A percentile compares a stretch with the other conserved stretches of the same genome.
Conservation (phyloP, 441 rosid species). For the Viola pubescens region DNA sequence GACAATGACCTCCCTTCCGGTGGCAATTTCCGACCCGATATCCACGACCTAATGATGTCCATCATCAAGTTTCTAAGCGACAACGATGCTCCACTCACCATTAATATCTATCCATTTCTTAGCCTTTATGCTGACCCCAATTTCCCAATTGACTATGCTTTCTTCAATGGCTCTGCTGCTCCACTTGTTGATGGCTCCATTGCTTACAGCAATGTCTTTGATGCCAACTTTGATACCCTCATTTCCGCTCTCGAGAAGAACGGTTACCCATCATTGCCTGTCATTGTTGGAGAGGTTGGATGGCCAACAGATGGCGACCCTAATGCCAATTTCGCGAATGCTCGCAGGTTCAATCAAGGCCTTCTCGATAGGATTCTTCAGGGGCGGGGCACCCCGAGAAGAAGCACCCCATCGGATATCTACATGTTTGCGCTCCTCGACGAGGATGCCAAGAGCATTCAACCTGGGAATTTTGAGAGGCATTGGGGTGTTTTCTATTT, state of each 20-base stretch:
- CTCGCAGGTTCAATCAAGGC: constrained; percentile 66
- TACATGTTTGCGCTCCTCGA: constrained; percentile 62
- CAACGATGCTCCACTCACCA: constrained; percentile 40
- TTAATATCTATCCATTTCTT: constrained; percentile 80
- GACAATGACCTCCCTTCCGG: constrained; percentile 52
- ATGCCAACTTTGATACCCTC: constrained; percentile 73
- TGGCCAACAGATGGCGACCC: constrained; percentile 79
- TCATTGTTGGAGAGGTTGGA: constrained; percentile 77
- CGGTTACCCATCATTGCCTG: constrained; percentile 49
- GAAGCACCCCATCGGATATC: constrained; percentile 45
- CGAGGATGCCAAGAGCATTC: constrained; percentile 55
- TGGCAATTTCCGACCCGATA: constrained; percentile 62
- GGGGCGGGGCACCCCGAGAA: constrained; percentile 60
- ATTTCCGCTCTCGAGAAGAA: constrained; percentile 64
- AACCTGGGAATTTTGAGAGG: constrained; percentile 67
- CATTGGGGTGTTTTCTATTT: constrained; percentile 74
- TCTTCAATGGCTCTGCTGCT: constrained; percentile 43
- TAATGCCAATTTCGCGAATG: constrained; percentile 38
- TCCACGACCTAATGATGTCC: constrained; percentile 44
- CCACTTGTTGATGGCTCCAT: constrained; percentile 69
- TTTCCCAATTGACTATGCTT: constrained; percentile 67
- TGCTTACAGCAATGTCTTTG: constrained; percentile 67
- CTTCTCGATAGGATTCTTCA: constrained; percentile 37
- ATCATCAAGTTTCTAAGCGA: constrained; percentile 47
- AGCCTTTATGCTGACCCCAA: constrained; percentile 66